phyloP scores from a whole-genome alignment of 2,329 filamentous ascomycete genomes.

The Tolypocladium endophyticum region DNA sequence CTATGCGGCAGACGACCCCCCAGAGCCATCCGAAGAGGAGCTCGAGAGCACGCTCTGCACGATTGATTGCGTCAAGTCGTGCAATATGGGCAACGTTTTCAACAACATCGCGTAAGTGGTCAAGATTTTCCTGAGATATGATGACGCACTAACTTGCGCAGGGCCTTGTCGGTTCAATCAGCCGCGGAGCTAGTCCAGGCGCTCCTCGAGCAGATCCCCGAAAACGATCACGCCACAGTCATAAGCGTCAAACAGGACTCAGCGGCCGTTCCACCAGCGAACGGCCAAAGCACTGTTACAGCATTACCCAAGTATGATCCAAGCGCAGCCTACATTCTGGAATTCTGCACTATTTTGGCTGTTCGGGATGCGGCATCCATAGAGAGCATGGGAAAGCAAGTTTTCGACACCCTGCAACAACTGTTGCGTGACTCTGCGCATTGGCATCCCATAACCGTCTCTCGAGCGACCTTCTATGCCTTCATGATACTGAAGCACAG shows the following conservation, averaged over 20 bases:
- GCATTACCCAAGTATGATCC: slow-evolving; percentile 66
- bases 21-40: slow-evolving; percentile 94
- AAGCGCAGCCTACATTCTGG: slow-evolving; percentile 78
- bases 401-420: slow-evolving; percentile 71
- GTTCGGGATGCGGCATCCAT: slow-evolving; percentile 67
- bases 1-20: slow-evolving; percentile 94
- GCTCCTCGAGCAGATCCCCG: slow-evolving; percentile 74
- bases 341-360: slow-evolving; percentile 75
- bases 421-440: slow-evolving; percentile 70
- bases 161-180: slow-evolving; percentile 24
- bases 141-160: slow-evolving; percentile 9
- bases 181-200: slow-evolving; percentile 44
- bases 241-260: slow-evolving; percentile 87
- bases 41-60: slow-evolving; percentile 91
- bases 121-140: not conserved
- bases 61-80: slow-evolving; percentile 87
- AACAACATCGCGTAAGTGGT: slow-evolving; percentile 63
- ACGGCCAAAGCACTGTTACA: slow-evolving; percentile 27
- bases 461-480: slow-evolving; percentile 77
- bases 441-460: slow-evolving; percentile 74
- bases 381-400: slow-evolving; percentile 61
- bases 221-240: slow-evolving; percentile 65
- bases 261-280: slow-evolving; percentile 49
- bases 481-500: slow-evolving; percentile 71
- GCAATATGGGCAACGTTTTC: slow-evolving; percentile 73